A percentile compares a stretch with the other conserved stretches of the same genome.
Conservation (phyloP, 2,329 filamentous ascomycete species). For the Aspergillus persii region DNA sequence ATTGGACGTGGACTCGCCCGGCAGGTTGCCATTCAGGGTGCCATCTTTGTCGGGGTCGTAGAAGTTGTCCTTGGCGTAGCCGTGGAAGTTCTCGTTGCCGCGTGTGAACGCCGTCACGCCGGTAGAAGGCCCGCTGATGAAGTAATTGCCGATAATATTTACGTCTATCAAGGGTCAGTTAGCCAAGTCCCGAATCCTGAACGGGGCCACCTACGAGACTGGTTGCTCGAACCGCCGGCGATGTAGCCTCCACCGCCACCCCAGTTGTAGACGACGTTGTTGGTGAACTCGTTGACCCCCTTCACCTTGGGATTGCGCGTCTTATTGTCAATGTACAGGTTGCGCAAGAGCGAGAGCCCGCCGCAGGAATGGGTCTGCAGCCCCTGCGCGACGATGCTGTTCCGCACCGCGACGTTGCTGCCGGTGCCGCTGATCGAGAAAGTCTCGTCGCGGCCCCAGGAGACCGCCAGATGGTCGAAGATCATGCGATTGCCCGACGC, state of each 20-base stretch:
- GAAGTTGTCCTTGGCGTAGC: conserved; percentile 54
- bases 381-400: conserved; percentile 55
- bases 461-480: conserved; percentile 55
- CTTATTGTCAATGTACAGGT: conserved; percentile 58
- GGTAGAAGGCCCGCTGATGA: conserved; percentile 54
- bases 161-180: conserved; percentile 26
- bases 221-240: conserved; percentile 49
- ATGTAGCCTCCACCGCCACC: conserved; percentile 53
- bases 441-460: conserved; percentile 58
- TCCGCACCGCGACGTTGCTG: conserved; percentile 52
- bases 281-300: conserved; percentile 54
- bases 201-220: conserved; percentile 30
- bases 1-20: conserved; percentile 8
- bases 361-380: conserved; percentile 55
- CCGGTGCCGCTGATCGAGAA: conserved; percentile 52
- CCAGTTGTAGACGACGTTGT: conserved; percentile 56
- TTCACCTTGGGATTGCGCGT: conserved; percentile 59
- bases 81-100: conserved; percentile 56
- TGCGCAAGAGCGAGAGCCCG: conserved; percentile 51
- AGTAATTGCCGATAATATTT: conserved; percentile 58
- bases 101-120: conserved; percentile 52
- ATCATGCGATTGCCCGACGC: conserved; percentile 55
- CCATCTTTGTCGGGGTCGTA: conserved; percentile 53
- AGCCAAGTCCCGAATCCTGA: neutral
- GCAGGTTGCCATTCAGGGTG: conserved; percentile 43